Base-by-base conservation (phyloP, 2,329 filamentous ascomycete species). In the Podosphaera xanthii region DNA sequence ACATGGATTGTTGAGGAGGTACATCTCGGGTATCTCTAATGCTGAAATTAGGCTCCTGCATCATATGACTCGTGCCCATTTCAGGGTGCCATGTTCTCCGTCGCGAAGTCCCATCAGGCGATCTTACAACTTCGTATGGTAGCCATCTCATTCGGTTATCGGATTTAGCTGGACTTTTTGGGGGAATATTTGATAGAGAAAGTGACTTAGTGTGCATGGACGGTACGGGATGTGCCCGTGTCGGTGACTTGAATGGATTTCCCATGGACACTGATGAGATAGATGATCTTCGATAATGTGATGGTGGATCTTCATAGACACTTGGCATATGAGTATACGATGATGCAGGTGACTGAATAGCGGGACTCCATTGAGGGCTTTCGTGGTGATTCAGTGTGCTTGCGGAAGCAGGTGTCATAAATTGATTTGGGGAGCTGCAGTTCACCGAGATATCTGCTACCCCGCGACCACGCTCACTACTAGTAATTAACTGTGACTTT, bases 61-160 rank as follows among this genome's bases (percentile, higher is more conserved):
- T 8, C 10, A 14, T 12, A 44, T 12, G 10, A 12, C 5, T 40
- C 1, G 36, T 6, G 36, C 36, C 36, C 10, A 82, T 85, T 62
- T 88, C 86, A 0, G 88, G 87, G 70, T 96, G 90, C 90, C 90
- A 96, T 2, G 90, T 96, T 58, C 89, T 80, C 62, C 90, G 77
- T 63, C 89, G 81, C 79, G 83, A 87, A 59, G 87, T 85, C 49
- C 88, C 83, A 62, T 94, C 88, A 0, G 78, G 73, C 30, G 76
- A 74, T 58, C 77, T 80, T 7, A 77, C 74, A 0, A 86, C 85
- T 48, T 89, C 85, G 49, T 83, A 76, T 36, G 84, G 74, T 3
- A 79, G 77, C 71, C 81, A 84, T 6, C 76, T 74, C 40, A 82
- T 80, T 8, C 64, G 64, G 22, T 58, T 65, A 0, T 77, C 76